Conservation (phyloP, 1,284 basidiomycete species). For the Boletus mariae region DNA sequence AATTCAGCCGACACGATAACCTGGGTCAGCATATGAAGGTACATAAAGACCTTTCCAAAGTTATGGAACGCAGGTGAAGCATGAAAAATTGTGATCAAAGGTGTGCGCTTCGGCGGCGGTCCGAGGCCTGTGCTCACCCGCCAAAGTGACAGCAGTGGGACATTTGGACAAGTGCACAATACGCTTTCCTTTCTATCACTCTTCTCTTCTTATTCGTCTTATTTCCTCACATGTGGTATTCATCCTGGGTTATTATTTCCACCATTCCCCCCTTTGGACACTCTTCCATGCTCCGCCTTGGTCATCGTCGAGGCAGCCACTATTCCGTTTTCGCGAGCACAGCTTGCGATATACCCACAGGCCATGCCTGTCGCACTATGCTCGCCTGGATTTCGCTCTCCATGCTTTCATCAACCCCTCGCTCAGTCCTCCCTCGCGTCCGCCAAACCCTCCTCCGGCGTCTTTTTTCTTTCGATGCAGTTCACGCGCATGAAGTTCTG, state of each 20-base stretch:
- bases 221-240: slow-evolving; percentile 28
- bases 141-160: slow-evolving; percentile 26
- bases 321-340: slow-evolving; percentile 15
- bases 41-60: slow-evolving; percentile 42
- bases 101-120: slow-evolving; percentile 17
- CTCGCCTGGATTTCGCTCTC: slow-evolving; percentile 18
- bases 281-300: slow-evolving; percentile 19
- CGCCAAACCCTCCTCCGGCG: neutral
- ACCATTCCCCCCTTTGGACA: slow-evolving; percentile 25
- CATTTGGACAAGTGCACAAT: slow-evolving; percentile 27
- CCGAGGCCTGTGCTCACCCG: slow-evolving; percentile 23
- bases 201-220: slow-evolving; percentile 23
- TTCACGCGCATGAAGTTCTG: too few relatives aligned
- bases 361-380: slow-evolving; percentile 20
- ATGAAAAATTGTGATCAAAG: slow-evolving; percentile 13
- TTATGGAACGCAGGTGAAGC: slow-evolving; percentile 28
- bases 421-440: slow-evolving; percentile 8
- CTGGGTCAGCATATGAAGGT: slow-evolving; percentile 75
- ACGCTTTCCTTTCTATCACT: slow-evolving; percentile 23
- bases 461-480: neutral
- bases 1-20: slow-evolving; percentile 84
- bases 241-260: slow-evolving; percentile 20
- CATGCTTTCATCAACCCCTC: slow-evolving; percentile 29
- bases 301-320: slow-evolving; percentile 19
- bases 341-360: slow-evolving; percentile 24